Evolutionary conservation across 345 rosid genomes (phyloP).

Genomic region (Gossypium mustelinum): DNA sequence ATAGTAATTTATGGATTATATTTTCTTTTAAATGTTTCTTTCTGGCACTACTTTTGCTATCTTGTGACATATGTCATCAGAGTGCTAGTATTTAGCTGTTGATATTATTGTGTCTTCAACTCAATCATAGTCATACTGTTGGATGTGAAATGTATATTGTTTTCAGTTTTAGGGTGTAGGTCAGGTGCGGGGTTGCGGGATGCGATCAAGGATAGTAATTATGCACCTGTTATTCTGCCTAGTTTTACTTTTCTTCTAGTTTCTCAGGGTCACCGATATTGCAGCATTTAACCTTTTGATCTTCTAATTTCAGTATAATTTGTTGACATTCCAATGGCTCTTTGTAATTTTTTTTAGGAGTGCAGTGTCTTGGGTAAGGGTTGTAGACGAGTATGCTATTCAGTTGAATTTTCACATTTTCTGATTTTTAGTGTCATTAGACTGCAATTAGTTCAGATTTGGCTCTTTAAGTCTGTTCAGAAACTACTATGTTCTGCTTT

Average conservation of each 20-base stretch:
- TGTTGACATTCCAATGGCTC: neutral
- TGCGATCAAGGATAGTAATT: neutral
- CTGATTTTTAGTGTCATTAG: neutral
- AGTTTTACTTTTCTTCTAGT: neutral
- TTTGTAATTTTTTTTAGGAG: neutral
- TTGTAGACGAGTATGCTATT: neutral
- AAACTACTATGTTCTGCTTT: slow-evolving; percentile 5
- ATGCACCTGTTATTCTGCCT: neutral
- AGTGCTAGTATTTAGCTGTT: slow-evolving; percentile 3
- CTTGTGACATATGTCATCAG: neutral
- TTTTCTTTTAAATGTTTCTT: neutral
- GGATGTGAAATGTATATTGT: neutral
- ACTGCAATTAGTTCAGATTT: neutral
- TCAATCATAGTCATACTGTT: neutral
- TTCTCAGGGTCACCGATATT: neutral
- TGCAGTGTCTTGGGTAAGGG: neutral
- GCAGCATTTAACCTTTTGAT: neutral
- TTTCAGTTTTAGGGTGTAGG: neutral
- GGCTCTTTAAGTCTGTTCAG: neutral
- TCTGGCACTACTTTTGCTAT: neutral
- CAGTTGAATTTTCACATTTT: neutral
- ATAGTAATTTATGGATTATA: neutral
- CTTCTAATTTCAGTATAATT: neutral
- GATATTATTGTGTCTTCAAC: neutral
- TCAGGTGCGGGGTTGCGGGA: neutral